Conservation (phyloP, 345 rosid genomes). For the Geranium rotundifolium region DNA sequence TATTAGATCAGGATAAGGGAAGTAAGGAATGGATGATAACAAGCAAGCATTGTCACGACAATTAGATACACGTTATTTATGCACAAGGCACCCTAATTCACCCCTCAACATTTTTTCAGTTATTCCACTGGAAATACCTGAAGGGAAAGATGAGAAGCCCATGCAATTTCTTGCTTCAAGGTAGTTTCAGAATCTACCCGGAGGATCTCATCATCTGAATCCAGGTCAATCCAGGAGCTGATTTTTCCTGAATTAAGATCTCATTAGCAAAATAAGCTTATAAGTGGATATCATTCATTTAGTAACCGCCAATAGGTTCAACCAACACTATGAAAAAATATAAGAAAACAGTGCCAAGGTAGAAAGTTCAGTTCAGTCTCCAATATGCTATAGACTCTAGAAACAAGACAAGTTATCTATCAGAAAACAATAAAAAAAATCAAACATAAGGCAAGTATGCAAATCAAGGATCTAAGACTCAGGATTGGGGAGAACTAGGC, state of each 20-base stretch:
- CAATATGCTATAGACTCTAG: background rate
- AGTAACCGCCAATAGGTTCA: background rate
- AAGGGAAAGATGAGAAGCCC: constrained; percentile 91
- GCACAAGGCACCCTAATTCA: background rate
- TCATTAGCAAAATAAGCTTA: background rate
- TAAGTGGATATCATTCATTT: background rate
- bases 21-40: background rate
- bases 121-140: constrained; percentile 35
- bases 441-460: too few relatives aligned
- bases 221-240: constrained; percentile 93
- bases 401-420: too few relatives aligned
- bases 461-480: too few relatives aligned
- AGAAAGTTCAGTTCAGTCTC: background rate
- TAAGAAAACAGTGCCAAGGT: background rate
- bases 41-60: background rate
- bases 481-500: too few relatives aligned
- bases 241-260: constrained; percentile 49
- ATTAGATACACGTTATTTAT: background rate
- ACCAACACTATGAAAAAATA: background rate
- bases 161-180: constrained; percentile 84
- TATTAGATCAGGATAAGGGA: background rate
- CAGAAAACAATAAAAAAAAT: too few relatives aligned
- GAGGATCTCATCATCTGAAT: constrained; percentile 71
- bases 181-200: constrained; percentile 79
- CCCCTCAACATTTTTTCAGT: too few relatives aligned